These are phyloP conservation scores for Corynascus novoguineensis DNA, from an alignment of 495 filamentous ascomycete species.

Conservation along the genomic window DNA sequence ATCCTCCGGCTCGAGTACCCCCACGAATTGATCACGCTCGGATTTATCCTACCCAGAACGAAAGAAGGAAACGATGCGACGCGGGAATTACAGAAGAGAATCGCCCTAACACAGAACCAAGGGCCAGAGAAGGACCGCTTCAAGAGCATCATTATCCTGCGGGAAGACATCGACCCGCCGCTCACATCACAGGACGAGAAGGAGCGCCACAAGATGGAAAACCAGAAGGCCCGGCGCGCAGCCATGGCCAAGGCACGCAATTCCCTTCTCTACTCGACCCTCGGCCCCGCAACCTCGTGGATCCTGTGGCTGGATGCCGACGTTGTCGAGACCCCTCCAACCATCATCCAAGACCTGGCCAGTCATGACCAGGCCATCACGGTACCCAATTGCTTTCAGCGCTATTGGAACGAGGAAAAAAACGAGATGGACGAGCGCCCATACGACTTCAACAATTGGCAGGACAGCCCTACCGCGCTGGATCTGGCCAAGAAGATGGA, in stretches of 20 bases:
- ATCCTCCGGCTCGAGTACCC: constrained; percentile 79
- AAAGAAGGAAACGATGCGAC: constrained; percentile 82
- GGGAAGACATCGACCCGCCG: constrained; percentile 90
- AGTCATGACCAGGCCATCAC: constrained; percentile 79
- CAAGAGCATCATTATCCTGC: constrained; percentile 83
- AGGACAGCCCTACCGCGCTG: constrained; percentile 73
- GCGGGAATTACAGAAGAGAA: constrained; percentile 71
- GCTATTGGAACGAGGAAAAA: constrained; percentile 67
- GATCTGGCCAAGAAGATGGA: constrained; percentile 73
- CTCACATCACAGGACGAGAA: constrained; percentile 74
- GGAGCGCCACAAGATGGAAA: constrained; percentile 81
- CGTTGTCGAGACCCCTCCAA: constrained; percentile 79
- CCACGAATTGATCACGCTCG: constrained; percentile 86
- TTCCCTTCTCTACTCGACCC: constrained; percentile 90
- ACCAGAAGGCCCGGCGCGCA: constrained; percentile 79
- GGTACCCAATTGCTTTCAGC: constrained; percentile 93
- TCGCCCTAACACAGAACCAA: constrained; percentile 70
- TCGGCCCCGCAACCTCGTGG: constrained; percentile 91
- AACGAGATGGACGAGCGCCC: constrained; percentile 67
- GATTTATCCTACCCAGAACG: constrained; percentile 93
- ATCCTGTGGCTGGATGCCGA: constrained; percentile 94
- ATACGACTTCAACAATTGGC: constrained; percentile 97
- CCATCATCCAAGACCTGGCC: constrained; percentile 89
- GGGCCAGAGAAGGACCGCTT: constrained; percentile 78
- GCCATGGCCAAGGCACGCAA: constrained; percentile 93